phyloP scores from a whole-genome alignment of 2,329 filamentous ascomycete species.

The Laburnicola sp. region DNA sequence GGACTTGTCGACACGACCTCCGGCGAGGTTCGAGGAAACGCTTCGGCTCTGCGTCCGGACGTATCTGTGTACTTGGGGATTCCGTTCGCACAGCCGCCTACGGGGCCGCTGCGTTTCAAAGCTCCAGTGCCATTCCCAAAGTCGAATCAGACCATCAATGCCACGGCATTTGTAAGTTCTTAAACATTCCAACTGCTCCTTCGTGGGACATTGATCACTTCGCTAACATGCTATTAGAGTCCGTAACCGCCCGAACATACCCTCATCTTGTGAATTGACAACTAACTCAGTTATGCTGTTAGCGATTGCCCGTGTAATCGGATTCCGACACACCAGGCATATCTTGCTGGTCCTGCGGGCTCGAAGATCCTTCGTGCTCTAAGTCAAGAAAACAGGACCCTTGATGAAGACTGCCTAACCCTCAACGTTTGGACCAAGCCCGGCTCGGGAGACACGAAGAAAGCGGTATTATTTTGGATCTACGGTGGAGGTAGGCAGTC shows the following conservation, averaged over 20 bases:
- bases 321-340: no score
- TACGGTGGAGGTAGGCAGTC: slow-evolving; percentile 34
- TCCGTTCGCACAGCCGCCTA: slow-evolving; percentile 57
- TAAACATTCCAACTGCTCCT: no score
- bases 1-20: no score
- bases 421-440: slow-evolving; percentile 24
- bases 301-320: no score
- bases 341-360: no score
- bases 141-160: not conserved
- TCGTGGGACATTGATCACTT: no score
- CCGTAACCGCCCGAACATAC: no score
- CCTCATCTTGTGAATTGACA: no score
- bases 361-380: not conserved
- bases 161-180: no score
- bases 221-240: no score
- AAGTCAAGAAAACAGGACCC: not conserved
- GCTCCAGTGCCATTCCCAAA: not conserved
- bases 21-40: no score
- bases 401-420: not conserved
- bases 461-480: slow-evolving; percentile 46
- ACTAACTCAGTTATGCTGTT: no score
- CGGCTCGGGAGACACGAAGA: slow-evolving; percentile 16
- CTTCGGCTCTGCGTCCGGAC: not conserved
- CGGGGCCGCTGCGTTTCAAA: slow-evolving; percentile 54
- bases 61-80: slow-evolving; percentile 40